A percentile compares a stretch with the other conserved stretches of the same genome.
Evolutionary conservation across 2,329 filamentous ascomycete genomes (phyloP).

Genomic region (Venturiaceae sp.): DNA sequence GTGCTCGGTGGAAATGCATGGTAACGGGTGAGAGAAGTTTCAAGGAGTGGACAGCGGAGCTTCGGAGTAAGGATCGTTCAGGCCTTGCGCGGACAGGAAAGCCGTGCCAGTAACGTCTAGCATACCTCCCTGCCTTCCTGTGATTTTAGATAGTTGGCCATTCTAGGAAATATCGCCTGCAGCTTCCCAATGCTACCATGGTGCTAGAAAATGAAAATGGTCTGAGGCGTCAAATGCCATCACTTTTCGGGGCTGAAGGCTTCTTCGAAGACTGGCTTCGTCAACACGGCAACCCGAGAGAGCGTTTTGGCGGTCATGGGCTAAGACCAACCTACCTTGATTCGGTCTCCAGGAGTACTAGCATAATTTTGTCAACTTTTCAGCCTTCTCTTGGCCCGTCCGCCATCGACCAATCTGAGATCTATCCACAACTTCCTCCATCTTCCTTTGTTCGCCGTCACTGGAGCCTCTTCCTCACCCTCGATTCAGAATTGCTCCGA

Average conservation of each 20-base stretch:
- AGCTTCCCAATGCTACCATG: slow-evolving; percentile 9
- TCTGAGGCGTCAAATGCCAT: slow-evolving; percentile 5
- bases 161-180: slow-evolving; percentile 7
- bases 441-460: not conserved
- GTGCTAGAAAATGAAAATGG: slow-evolving; percentile 8
- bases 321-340: not conserved
- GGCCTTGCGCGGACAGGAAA: slow-evolving; percentile 1
- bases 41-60: not conserved
- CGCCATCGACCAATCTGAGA: slow-evolving; percentile 2
- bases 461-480: not conserved
- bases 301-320: not conserved
- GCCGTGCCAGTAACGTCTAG: not conserved
- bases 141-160: slow-evolving; percentile 5
- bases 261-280: not conserved
- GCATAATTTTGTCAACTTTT: not conserved
- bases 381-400: slow-evolving; percentile 1
- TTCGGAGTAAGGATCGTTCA: slow-evolving; percentile 5
- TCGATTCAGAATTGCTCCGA: not conserved
- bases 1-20: slow-evolving; percentile 1
- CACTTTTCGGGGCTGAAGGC: not conserved
- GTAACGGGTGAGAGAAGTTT: not conserved
- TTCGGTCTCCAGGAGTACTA: slow-evolving; percentile 2
- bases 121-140: slow-evolving; percentile 2
- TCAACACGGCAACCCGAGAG: not conserved
- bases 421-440: slow-evolving; percentile 3